Percentiles rank a stretch among this genome's conserved stretches.
phyloP scores from a whole-genome alignment of 2,329 filamentous ascomycete genomes.

The Trematosphaeria pertusa region DNA sequence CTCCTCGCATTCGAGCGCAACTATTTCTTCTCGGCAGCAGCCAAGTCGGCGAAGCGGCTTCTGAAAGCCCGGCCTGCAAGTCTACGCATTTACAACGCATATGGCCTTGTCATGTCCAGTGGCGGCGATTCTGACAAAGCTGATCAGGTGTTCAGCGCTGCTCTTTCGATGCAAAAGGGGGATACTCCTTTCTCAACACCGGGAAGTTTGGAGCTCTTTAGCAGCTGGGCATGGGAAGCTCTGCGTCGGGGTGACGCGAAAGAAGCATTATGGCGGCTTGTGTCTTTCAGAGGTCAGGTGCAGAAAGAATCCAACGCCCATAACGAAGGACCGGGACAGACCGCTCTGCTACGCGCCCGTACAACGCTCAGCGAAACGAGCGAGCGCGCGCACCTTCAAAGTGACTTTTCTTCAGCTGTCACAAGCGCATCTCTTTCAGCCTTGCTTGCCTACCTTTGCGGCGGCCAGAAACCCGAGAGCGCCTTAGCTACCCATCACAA shows the following conservation, averaged over 20 bases:
- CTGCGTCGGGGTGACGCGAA: constrained; percentile 54
- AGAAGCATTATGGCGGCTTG: constrained; percentile 43
- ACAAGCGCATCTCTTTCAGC: constrained; percentile 68
- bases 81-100: constrained; percentile 77
- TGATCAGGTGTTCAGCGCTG: constrained; percentile 70
- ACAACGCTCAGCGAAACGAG: constrained; percentile 36
- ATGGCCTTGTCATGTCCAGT: constrained; percentile 73
- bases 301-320: constrained; percentile 6
- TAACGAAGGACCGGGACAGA: constrained; percentile 13
- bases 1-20: constrained; percentile 70
- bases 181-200: constrained; percentile 61
- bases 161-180: constrained; percentile 64
- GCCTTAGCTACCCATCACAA: constrained; percentile 49
- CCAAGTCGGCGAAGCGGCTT: constrained; percentile 74
- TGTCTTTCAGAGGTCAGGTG: constrained; percentile 33
- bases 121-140: constrained; percentile 66
- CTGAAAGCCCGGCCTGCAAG: constrained; percentile 72
- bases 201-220: constrained; percentile 57
- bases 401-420: constrained; percentile 53
- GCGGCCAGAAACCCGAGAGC: constrained; percentile 37
- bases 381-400: constrained; percentile 62
- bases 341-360: constrained; percentile 24
- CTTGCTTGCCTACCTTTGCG: constrained; percentile 71
- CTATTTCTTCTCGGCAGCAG: constrained; percentile 62
- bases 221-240: constrained; percentile 70